phyloP scores from a whole-genome alignment of 495 filamentous ascomycete species.

The Daldinia bambusicola region DNA sequence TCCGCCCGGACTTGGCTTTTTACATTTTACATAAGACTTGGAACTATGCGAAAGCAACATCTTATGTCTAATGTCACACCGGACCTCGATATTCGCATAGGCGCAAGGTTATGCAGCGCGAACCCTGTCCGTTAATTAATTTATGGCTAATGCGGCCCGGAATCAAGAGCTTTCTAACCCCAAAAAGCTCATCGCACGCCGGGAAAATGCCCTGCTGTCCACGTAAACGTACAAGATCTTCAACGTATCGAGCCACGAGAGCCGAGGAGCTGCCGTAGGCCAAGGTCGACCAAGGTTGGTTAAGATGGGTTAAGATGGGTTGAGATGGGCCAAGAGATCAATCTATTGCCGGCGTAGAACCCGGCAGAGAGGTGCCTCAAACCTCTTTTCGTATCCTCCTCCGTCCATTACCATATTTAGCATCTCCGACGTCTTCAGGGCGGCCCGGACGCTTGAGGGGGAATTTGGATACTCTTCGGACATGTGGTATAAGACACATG shows the following conservation, averaged over 20 bases:
- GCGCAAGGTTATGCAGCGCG: conserved; percentile 12
- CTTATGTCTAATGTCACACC: too few species aligned
- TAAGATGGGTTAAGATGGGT: too few species aligned
- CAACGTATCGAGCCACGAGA: conserved; percentile 74
- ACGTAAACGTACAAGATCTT: conserved; percentile 30
- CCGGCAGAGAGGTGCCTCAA: conserved; percentile 25
- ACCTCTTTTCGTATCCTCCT: conserved; percentile 28
- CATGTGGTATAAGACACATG: conserved; percentile 26
- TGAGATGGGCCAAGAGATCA: conserved; percentile 49
- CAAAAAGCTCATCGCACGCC: conserved; percentile 9
- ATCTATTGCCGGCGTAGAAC: conserved; percentile 35
- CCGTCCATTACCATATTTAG: conserved; percentile 45
- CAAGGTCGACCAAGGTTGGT: conserved; percentile 59
- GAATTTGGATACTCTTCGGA: background rate
- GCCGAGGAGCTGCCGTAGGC: conserved; percentile 70
- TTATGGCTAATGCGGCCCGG: conserved; percentile 46
- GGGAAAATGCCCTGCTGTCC: conserved; percentile 28
- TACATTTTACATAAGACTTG: too few species aligned
- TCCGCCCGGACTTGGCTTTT: too few species aligned
- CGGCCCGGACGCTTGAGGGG: conserved; percentile 8
- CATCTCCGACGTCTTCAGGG: conserved; percentile 23
- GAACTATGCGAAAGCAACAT: too few species aligned
- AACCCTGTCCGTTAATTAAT: conserved; percentile 41
- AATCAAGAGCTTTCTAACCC: conserved; percentile 24
- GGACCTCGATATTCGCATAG: background rate